Evolutionary conservation across 352 stramenopile species (phyloP).

Genomic region (Phytophthora sojae): DNA sequence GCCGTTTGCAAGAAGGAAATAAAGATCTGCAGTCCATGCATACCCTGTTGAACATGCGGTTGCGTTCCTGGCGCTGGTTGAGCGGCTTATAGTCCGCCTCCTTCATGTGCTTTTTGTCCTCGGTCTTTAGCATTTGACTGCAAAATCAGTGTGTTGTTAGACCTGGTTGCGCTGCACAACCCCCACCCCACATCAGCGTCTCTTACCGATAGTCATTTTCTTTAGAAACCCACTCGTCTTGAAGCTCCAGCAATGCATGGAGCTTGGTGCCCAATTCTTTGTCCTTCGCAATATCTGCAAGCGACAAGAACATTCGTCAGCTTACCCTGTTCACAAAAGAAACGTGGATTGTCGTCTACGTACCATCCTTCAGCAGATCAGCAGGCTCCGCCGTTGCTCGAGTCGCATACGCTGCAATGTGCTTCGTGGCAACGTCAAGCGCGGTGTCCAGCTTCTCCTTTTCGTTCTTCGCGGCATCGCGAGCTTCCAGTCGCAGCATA

Average conservation of each 20-base stretch:
- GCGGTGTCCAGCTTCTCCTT: conserved; percentile 68
- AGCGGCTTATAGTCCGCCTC: conserved; percentile 74
- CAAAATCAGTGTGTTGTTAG: not conserved
- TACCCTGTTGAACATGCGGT: conserved; percentile 85
- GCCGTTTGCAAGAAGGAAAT: not conserved
- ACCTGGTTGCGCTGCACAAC: not conserved
- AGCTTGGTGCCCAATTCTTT: conserved; percentile 59
- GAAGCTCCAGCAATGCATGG: conserved; percentile 55
- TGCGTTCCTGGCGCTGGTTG: conserved; percentile 84
- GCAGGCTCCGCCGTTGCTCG: conserved; percentile 42
- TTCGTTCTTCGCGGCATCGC: conserved; percentile 63
- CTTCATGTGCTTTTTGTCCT: conserved; percentile 90
- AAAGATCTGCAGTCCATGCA: conserved; percentile 9
- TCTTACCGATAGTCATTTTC: conserved; percentile 86
- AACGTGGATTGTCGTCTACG: not conserved
- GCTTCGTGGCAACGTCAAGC: conserved; percentile 34
- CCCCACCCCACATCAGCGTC: not conserved
- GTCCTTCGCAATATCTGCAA: conserved; percentile 64
- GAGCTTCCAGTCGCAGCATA: conserved; percentile 85
- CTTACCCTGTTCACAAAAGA: too few relatives aligned
- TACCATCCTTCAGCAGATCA: conserved; percentile 72
- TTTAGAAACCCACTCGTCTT: conserved; percentile 86
- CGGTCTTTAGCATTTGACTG: conserved; percentile 90
- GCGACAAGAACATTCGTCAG: too few relatives aligned
- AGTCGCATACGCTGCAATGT: conserved; percentile 52